Base-by-base conservation (phyloP, 371 early-diverging fungal species). In the Saksenaea oblongispora region DNA sequence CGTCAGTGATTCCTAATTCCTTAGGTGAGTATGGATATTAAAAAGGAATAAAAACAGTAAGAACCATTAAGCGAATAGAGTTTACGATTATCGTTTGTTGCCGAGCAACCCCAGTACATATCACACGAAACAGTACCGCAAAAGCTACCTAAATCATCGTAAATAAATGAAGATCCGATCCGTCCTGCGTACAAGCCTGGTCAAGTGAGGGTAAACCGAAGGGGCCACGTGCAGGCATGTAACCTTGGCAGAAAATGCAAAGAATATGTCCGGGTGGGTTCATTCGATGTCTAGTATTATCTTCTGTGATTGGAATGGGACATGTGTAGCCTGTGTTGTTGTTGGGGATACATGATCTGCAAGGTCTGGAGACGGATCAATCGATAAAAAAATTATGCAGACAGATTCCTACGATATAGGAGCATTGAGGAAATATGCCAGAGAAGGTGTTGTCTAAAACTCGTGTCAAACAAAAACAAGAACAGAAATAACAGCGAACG, bases 81-180 rank as follows among this genome's bases (percentile, higher is more conserved):
- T 36, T 67, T 67, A 24, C 62, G 54, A n/a, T 36, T 10, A 1
- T 39, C 42, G 13, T 35, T 34, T 34, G 28, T 41, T 13, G 61
- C 64, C 18, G 31, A 58, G 17, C 71, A 71, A 3, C 37, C 59
- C 67, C 68, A 64, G 47, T 64, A 67, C 1, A 47, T 35, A 53
- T 67, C 65, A 17, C 71, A 71, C 8, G 67, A 56, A 2, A 67
- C 54, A 8, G 61, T 53, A 13, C 71, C 71, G 61, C 71, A 71
- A 18, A 71, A 67, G 22, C 59, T 65, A 24, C 61, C 65, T 65
- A 17, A 22, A 37, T 65, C 26, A 26, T 53, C 2, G 4, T 34
- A 51, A 60, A 27, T 44, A 2, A 60, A 13, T n/a, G 0, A 24
- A 13, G 26, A 54, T 26, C 18, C 10, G 8, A 35, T 31, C 7